These are phyloP conservation scores for Ceratocystis cacaofunesta DNA, from an alignment of 2,329 filamentous ascomycete genomes.

Conservation along the genomic window DNA sequence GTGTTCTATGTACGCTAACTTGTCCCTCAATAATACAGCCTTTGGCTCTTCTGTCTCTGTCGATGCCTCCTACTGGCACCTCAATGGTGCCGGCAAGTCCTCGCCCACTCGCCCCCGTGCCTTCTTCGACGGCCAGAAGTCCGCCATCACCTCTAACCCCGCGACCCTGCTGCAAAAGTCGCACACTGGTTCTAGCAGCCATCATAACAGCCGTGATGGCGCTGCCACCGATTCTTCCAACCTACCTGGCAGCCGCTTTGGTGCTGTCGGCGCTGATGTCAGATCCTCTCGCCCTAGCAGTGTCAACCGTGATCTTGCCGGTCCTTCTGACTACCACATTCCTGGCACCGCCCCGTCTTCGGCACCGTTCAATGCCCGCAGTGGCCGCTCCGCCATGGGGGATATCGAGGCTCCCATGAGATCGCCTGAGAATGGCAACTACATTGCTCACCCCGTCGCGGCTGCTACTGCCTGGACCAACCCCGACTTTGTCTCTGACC, in stretches of 20 bases:
- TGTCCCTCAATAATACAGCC: not conserved
- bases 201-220: slow-evolving; percentile 10
- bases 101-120: slow-evolving; percentile 13
- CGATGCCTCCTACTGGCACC: not conserved
- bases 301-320: not conserved
- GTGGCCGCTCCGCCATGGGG: not conserved
- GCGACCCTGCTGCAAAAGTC: not conserved
- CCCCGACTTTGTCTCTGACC: slow-evolving; percentile 6
- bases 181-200: slow-evolving; percentile 4
- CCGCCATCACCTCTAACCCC: not conserved
- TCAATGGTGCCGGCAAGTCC: not conserved
- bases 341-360: not conserved
- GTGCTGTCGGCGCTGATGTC: slow-evolving; percentile 6
- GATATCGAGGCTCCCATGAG: not conserved
- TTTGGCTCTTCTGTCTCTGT: not conserved
- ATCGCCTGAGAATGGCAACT: not conserved
- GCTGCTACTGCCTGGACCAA: slow-evolving; percentile 4
- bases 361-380: not conserved
- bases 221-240: not conserved
- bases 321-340: not conserved
- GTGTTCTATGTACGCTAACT: not conserved
- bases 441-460: not conserved
- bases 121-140: slow-evolving; percentile 2
- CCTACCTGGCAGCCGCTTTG: not conserved
- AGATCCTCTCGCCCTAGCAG: slow-evolving; percentile 9